Evolutionary conservation across 371 early-diverging fungal genomes (phyloP).

Genomic region (Rhizopus arrhizus): DNA sequence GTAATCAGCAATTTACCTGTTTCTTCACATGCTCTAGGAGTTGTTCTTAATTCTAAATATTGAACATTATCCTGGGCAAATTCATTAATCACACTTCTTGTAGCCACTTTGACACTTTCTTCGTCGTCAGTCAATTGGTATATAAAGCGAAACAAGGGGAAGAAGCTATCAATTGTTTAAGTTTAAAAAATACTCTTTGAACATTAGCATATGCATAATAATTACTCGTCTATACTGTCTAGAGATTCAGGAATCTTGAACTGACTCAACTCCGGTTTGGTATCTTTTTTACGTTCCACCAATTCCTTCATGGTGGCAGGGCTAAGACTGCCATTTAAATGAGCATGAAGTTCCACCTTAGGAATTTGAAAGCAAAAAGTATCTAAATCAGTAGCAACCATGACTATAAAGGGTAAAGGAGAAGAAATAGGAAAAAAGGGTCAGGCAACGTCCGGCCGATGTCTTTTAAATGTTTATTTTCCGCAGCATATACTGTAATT

Average conservation of each 20-base stretch:
- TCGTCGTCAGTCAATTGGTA: conserved; percentile 61
- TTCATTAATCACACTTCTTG: conserved; percentile 51
- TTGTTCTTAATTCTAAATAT: conserved; percentile 66
- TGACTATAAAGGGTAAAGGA: too few species aligned
- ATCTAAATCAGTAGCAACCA: neutral
- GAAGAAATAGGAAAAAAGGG: too few species aligned
- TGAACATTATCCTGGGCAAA: conserved; percentile 58
- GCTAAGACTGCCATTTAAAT: conserved; percentile 62
- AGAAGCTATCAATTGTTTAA: conserved; percentile 43
- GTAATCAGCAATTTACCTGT: conserved; percentile 34
- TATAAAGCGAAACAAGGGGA: conserved; percentile 57
- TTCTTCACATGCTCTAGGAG: conserved; percentile 51
- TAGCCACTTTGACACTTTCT: conserved; percentile 44
- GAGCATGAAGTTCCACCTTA: conserved; percentile 67
- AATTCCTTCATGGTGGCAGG: conserved; percentile 48
- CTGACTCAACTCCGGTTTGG: conserved; percentile 40
- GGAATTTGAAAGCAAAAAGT: conserved; percentile 49
- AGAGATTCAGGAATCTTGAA: conserved; percentile 41
- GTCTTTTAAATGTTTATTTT: too few species aligned
- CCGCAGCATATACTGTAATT: too few species aligned
- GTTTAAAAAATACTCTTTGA: neutral
- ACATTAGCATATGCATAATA: neutral
- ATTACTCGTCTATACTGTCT: conserved; percentile 41
- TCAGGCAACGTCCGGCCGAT: too few species aligned
- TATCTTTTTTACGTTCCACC: conserved; percentile 42